Base-by-base conservation (phyloP, 495 filamentous ascomycete species). In the Lepidopterella palustris region DNA sequence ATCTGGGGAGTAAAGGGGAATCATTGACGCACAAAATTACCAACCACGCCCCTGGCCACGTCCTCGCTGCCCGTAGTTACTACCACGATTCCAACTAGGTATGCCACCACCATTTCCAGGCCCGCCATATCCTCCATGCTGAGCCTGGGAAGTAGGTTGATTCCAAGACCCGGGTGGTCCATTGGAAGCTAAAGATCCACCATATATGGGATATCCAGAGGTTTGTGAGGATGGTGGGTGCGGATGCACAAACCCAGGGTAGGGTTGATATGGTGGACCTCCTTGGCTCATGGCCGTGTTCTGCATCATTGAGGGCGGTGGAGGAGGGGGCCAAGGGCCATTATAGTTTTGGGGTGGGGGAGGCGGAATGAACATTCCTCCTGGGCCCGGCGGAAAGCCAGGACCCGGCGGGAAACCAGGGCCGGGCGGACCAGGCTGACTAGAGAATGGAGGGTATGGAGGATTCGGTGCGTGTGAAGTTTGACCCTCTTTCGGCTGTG, bases 41-140 rank as follows among this genome's bases (percentile, higher is more conserved):
- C 47, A 51, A 24, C 47, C 47, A 51, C 47, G 47, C 3, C 47
- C 47, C 21, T 21, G 21, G 15, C 47, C 47, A 51, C 47, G 47
- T 51, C 47, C 47, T 21, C 47, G 2, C 5, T 28, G 47, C 15
- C 21, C 21, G 47, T 51, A 51, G 11, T 21, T 21, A 24, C 24
- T 24, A 3, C 26, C 26, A 24, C 13, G 47, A 9, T 51, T 11
- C 47, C 47, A 51, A 51, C 11, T n/a, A 51, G 15, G 21, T 21
- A 21, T 28, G 47, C 24, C 24, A 25, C 13, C 13, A 15, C 47
- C n/a, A 51, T 28, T 13, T 13, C 13, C 47, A 28, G 21, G 24
- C 13, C 47, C 47, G n/a, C 47, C 47, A 15, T 51, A 28, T 3
- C 23, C 23, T 51, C 47, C 47, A 3, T 28, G 31, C 15, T 35